Evolutionary conservation across 805 yeast species (phyloP), one percentile per base, ranked within the genome.

Genomic region (Metschnikowia noctiluminum): DNA sequence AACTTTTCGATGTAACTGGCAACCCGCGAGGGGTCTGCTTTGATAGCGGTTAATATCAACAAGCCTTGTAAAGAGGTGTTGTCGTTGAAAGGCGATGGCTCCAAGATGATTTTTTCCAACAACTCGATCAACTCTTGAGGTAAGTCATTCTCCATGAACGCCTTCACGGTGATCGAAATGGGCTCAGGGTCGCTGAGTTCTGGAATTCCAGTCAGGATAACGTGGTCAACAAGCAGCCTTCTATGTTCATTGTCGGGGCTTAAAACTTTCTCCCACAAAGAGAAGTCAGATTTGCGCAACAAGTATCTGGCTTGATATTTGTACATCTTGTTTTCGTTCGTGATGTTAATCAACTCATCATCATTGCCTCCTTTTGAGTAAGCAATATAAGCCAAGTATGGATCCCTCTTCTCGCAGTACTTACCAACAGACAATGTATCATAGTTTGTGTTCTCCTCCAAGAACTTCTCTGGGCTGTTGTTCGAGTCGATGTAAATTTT

Each of bases 371-470:
- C 99, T 73, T 91, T 92, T 53, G 95, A 96, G 70, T 94, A 94
- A 45, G 97, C 96, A 71, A 94, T 94, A 70, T 89, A 94, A 28
- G 99, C 99, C 66, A 94, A 77, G 73, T 89, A 94, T 54, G 99
- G 99, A 64, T 94, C 99, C 71, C 99, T 87, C 81, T 89, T 92
- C 73, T 94, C 99, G 79, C 99, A 94, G 77, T 94, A 94, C 66
- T 83, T 89, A 77, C 99, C 99, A 57, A 94, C 97, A 61, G 87
- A 87, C 58, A 88, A 75, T n/a, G 98, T 86, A 71, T 94, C 95
- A 72, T 94, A 94, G 63, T 79, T 78, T 59, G 84, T 79, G 69
- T 94, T 94, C 70, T 92, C 98, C 65, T 84, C 85, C 74, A 94
- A 79, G 77, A 94, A 94, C 69, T 89, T 90, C 69, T 94, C 99